Evolutionary conservation across 805 yeast genomes (phyloP), one percentile per base, ranked within the genome.

Genomic region (Monosporozyma aerobia): DNA sequence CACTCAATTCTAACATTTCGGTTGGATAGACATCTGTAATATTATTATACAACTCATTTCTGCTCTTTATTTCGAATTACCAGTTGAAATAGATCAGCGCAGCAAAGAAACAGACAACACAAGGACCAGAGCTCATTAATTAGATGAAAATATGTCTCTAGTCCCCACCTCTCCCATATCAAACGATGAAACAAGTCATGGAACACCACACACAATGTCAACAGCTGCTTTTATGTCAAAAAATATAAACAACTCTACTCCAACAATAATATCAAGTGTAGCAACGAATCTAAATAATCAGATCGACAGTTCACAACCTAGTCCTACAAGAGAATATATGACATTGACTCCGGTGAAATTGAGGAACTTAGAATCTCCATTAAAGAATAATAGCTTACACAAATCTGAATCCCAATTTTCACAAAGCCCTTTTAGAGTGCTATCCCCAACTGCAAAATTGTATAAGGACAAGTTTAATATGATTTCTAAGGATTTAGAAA

Each of bases 401-500:
- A 43, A 10, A 8, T 23, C 30, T 43, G 40, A 16, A 23, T 23
- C 32, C 14, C 22, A 27, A 13, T 41, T 41, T 30, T 25, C 51
- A 6, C 43, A 44, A 37, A 47, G 49, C n/a, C 51, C 51, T 13
- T 11, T 44, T 22, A 30, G 35, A 27, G 14, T 25, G 13, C 13
- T 32, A 14, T 46, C 53, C 10, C 54, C 56, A 23, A 51, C 52
- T 16, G 48, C 44, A 27, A 47, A 46, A 16, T 52, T 59, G 5
- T 63, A 63, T 54, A 61, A 56, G 39, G 72, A 68, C 49, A 63
- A 65, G 51, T 69, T 67, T 37, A 61, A 60, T 32, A 53, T 63
- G 29, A 63, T 69, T 13, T 64, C 71, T 2, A 57, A 56, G 30
- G 69, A 69, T 47, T 50, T 69, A 32, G 67, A 63, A 55, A 56